These are phyloP conservation scores for Lasiodiplodia hormozganensis DNA, from an alignment of 2,329 filamentous ascomycete genomes.

Conservation along the genomic window DNA sequence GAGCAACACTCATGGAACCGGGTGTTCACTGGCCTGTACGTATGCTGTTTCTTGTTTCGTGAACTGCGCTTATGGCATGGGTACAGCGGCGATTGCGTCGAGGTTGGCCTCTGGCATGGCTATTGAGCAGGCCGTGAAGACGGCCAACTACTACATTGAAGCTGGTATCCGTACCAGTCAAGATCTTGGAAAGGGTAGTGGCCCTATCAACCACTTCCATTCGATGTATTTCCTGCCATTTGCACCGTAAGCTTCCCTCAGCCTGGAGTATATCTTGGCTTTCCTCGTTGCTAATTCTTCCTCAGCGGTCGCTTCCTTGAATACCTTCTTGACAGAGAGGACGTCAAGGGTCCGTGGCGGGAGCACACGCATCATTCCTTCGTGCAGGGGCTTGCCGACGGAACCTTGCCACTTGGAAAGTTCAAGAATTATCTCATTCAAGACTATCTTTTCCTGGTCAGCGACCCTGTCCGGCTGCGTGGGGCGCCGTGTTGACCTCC, in stretches of 20 bases:
- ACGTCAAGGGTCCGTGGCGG: constrained; percentile 78
- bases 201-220: constrained; percentile 81
- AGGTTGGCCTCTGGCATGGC: constrained; percentile 68
- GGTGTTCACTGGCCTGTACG: constrained; percentile 81
- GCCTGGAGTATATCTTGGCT: constrained; percentile 41
- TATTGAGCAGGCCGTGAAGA: constrained; percentile 66
- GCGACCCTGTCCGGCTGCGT: constrained; percentile 34
- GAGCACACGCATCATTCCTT: constrained; percentile 83
- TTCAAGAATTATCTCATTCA: constrained; percentile 93
- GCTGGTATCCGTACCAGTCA: constrained; percentile 72
- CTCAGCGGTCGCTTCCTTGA: constrained; percentile 74
- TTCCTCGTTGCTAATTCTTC: constrained; percentile 6
- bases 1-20: constrained; percentile 90
- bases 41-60: constrained; percentile 31
- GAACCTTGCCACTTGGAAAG: constrained; percentile 73
- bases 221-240: constrained; percentile 73
- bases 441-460: constrained; percentile 87
- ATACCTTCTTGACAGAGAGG: constrained; percentile 77
- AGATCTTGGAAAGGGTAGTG: constrained; percentile 69
- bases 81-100: constrained; percentile 70
- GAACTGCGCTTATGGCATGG: neutral
- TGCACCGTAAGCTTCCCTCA: constrained; percentile 52
- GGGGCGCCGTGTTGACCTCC: constrained; percentile 4
- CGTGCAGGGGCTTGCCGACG: constrained; percentile 76
- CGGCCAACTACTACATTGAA: constrained; percentile 75